Base-by-base conservation (phyloP, 345 rosid genomes). In the Heritiera littoralis region DNA sequence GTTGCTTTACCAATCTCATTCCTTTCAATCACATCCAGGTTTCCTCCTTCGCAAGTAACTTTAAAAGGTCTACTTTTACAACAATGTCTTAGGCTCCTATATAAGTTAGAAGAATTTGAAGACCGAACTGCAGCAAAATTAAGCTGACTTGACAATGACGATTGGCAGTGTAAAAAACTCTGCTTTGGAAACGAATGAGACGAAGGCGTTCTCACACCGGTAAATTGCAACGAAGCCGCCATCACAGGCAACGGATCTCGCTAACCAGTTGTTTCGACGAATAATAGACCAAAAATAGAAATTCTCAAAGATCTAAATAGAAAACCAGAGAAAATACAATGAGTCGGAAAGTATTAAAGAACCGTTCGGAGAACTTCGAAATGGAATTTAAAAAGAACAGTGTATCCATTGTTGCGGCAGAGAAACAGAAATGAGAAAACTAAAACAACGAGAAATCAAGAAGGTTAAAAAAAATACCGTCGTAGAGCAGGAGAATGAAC, bases 21-120 rank as follows among this genome's bases (percentile, higher is more conserved):
- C 76, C 79, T 86, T 49, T 86, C 88, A 64, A 91, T 79, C 67
- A 86, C 85, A 72, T 88, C 89, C 11, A 72, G 38, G 35, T 63
- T 77, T 28, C 72, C 68, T 59, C 80, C 85, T 17, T 83, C 82
- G 38, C 92, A 87, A 38, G 80, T 81, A 10, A 89, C 83, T 55
- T 66, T 84, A 74, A 86, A 77, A 60, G 38, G 75, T 66, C 78
- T 85, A 38, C 70, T 72, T 58, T 75, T 66, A 77, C 82, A 52
- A 55, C 78, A 74, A 76, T 30, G 55, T 23, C 40, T 74, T 12
- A 67, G 35, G 18, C 80, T 78, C n/a, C 30, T 5, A 74, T 68
- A 28, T 6, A 84, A 66, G 6, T 72, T 38, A 1, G 35, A 58
- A 23, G 59, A 77, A 71, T 68, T 69, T 1, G 81, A 54, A 65